These are phyloP conservation scores for Posidonia oceanica DNA, from an alignment of 116 monocot genomes.

Conservation along the genomic window DNA sequence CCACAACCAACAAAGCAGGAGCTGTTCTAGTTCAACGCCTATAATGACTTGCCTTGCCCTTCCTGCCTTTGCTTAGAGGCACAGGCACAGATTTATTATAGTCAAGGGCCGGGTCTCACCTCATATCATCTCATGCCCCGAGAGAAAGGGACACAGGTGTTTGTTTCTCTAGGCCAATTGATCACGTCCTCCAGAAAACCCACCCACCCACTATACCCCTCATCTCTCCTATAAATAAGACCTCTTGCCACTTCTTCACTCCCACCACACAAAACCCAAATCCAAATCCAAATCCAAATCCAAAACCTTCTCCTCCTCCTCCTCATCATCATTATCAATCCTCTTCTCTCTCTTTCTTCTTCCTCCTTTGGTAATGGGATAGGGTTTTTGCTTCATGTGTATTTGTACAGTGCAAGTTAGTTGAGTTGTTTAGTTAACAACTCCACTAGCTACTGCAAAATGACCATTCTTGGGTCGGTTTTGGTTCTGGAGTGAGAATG, in stretches of 20 bases:
- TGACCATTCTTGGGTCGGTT: too few species aligned
- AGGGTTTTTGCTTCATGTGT: neutral
- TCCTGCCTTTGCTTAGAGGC: neutral
- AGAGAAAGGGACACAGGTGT: neutral
- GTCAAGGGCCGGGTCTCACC: neutral
- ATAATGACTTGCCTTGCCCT: neutral
- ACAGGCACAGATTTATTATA: neutral
- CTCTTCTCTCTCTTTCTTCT: neutral
- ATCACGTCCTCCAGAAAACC: neutral
- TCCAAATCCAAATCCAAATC: neutral
- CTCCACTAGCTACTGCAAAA: too few species aligned
- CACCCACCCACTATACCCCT: neutral
- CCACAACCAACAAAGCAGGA: neutral
- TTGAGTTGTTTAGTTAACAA: too few species aligned
- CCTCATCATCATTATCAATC: neutral
- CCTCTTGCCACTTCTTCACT: neutral
- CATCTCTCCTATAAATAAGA: slow-evolving; percentile 6
- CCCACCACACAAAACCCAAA: neutral
- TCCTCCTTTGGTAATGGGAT: neutral
- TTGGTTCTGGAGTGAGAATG: too few species aligned
- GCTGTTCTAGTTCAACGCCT: neutral
- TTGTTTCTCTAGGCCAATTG: neutral
- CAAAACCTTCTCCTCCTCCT: neutral
- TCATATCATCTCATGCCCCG: neutral
- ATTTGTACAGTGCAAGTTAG: neutral